Evolutionary conservation across 192 early-diverging fungal genomes (phyloP).

Genomic region (Entrophospora sp.): DNA sequence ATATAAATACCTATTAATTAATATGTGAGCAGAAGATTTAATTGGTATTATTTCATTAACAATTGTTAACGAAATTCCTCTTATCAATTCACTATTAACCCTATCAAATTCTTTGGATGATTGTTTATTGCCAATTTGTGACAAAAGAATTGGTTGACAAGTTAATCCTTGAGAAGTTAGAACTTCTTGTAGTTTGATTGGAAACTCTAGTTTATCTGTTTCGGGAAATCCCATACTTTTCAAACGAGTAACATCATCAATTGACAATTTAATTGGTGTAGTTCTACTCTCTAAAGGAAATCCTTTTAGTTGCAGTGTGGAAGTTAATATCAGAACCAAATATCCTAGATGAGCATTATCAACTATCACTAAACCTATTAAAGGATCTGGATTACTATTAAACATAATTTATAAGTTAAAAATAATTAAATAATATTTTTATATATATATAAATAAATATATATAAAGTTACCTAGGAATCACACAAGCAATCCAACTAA

Average conservation of each 20-base stretch:
- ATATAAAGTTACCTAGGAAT: background rate
- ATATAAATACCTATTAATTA: no score
- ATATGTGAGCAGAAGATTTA: no score
- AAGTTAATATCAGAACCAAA: background rate
- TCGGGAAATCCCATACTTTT: no score
- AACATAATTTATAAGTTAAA: no score
- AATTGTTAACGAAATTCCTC: background rate
- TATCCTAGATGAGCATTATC: background rate
- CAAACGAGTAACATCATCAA: no score
- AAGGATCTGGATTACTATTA: conserved; percentile 10
- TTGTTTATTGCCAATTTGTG: no score
- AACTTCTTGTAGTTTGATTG: no score
- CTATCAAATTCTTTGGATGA: background rate
- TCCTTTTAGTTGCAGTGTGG: background rate
- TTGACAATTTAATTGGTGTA: no score
- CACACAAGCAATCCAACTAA: conserved; percentile 5
- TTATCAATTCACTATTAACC: background rate
- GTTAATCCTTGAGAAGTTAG: no score
- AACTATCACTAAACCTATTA: conserved; percentile 1
- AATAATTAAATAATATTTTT: background rate
- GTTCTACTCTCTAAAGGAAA: background rate
- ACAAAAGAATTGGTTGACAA: no score
- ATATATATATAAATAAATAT: background rate
- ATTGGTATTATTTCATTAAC: no score
- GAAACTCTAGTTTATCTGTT: no score